Base-by-base conservation (phyloP, 2,329 filamentous ascomycete species). In the Aspergillus terreus region DNA sequence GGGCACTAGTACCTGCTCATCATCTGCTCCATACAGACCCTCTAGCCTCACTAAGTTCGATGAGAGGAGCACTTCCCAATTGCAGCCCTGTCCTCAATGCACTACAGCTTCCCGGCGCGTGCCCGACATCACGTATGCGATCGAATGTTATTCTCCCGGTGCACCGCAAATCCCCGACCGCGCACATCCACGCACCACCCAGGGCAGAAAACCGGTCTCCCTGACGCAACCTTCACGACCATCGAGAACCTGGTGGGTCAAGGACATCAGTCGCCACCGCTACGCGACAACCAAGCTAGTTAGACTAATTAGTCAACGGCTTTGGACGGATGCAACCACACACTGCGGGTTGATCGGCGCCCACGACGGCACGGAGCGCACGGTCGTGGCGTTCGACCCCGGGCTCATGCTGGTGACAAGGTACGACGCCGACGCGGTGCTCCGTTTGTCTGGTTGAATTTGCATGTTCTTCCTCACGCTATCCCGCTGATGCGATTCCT, bases 161-260 rank as follows among this genome's bases (percentile, higher is more conserved):
- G 1, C 62, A 56, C 1, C 70, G 4, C 73, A 0, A 46, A 69
- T 45, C 71, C 3, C 35, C 63, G 0, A 62, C 71, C 3, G 73
- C 75, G 0, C 70, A 77, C 0, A 66, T 81, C 38, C 17, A 74
- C 72, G 0, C 79, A 82, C 56, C 76, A 81, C 51, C 77, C 76
- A 2, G 70, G 64, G 1, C 66, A 73, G 46, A 74, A 74, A 43
- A 63, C 60, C 1, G 72, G 73, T 4, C 49, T 79, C 10, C 76
- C 76, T 0, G 69, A 74, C 21, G 68, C 77, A 0, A 56, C 65
- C 0, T 81, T 77, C 60, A 73, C 58, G 5, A 71, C 64, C 2
- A 75, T 74, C 3, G 74, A 77, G 53, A 68, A 76, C 23, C 62
- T 80, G 2, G 78, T 78, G 0, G 69, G 73, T 48, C 76, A 19